Evolutionary conservation across 345 rosid species (phyloP), one percentile per base, ranked within the genome.

Genomic region (Turritis glabra): DNA sequence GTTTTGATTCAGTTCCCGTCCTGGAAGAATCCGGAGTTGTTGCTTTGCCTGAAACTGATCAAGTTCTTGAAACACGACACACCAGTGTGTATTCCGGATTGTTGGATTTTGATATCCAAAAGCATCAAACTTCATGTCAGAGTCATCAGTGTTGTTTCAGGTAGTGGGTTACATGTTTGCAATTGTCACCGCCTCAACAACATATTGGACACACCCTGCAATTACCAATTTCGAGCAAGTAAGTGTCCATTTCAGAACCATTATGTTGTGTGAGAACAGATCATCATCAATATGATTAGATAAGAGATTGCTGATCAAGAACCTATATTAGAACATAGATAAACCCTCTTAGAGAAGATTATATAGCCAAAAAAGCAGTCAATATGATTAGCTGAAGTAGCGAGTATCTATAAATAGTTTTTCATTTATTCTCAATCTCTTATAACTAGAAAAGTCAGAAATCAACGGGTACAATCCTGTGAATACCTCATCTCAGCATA

Each of bases 171-270:
- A 77, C 84, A 3, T 86, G 68, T 68, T 78, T 82, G 80, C 92
- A 87, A 40, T 85, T 82, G 76, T 87, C 88, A 8, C 87, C 93
- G 7, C 87, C 93, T 0, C 90, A 89, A 70, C 93, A 85, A 74
- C 93, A 87, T 60, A 85, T 92, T 15, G 91, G 97, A 67, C 89
- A 85, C 40, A 89, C 90, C 85, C 86, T 92, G 84, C 67, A 55
- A 7, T 71, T 37, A 25, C 19, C 33, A 17, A 17, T 9, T 44
- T 15, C 15, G 33, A 46, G 57, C 37, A 21, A 21, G 56, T 22
- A 32, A 14, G 65, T 38, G 38, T 1, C 43, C 35, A n/a, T 58
- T 47, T 44, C 35, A 47, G 6, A 46, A 70, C 64, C 54, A 43
- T 56, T 29, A 29, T 40, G 30, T 19, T 14, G 29, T 27, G 41